Conservation (phyloP, 495 filamentous ascomycete species). For the Chaetomium tenue region DNA sequence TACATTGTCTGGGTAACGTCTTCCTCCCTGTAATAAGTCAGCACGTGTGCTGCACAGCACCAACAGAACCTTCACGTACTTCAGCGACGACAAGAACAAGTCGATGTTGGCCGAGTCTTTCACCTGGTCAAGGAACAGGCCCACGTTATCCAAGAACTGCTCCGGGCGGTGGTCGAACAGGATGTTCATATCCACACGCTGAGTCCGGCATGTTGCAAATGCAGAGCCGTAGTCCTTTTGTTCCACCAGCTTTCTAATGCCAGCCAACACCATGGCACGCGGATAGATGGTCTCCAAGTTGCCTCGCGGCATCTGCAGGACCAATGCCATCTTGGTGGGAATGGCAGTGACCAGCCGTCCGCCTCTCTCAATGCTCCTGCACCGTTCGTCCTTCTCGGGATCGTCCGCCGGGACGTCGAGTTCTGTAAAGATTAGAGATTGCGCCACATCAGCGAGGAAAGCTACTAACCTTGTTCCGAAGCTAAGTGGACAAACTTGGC, state of each 20-base stretch:
- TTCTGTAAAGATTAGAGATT: conserved; percentile 43
- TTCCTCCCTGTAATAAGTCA: conserved; percentile 64
- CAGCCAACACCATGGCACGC: conserved; percentile 84
- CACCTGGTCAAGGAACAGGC: conserved; percentile 80
- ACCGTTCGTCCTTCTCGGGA: conserved; percentile 87
- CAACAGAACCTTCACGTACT: conserved; percentile 51
- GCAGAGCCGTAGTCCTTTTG: conserved; percentile 76
- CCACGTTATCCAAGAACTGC: conserved; percentile 75
- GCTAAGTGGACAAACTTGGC: conserved; percentile 90
- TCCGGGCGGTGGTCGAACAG: conserved; percentile 86
- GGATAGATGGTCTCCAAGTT: conserved; percentile 96
- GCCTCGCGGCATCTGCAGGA: conserved; percentile 90
- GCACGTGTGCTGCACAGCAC: neutral
- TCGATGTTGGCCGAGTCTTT: conserved; percentile 84
- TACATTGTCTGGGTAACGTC: conserved; percentile 95
- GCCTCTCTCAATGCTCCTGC: conserved; percentile 87
- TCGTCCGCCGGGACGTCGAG: conserved; percentile 84
- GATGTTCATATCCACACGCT: conserved; percentile 97
- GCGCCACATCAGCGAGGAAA: neutral
- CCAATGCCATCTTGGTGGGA: conserved; percentile 75
- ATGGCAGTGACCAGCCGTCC: conserved; percentile 84
- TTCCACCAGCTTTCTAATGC: conserved; percentile 76
- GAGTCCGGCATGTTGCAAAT: conserved; percentile 82
- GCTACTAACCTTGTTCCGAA: conserved; percentile 57
- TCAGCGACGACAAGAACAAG: conserved; percentile 83